phyloP scores from a whole-genome alignment of 2,329 filamentous ascomycete species.

The Calonectria hongkongensis region DNA sequence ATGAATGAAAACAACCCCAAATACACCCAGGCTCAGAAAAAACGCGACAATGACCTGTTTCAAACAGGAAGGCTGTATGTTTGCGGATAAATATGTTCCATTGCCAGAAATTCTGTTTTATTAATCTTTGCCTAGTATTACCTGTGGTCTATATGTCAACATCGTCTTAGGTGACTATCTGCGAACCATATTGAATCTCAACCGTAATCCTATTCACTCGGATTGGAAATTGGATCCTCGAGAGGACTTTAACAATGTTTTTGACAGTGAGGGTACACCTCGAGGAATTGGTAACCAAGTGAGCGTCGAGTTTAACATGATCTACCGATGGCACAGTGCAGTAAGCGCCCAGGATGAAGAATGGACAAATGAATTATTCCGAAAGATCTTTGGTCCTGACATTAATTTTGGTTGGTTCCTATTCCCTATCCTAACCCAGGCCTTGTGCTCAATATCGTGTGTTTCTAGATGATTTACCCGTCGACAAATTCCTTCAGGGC shows the following conservation, averaged over 20 bases:
- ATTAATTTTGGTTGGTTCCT: not conserved
- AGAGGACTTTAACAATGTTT: constrained; percentile 10
- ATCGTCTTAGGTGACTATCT: constrained; percentile 9
- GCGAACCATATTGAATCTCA: constrained; percentile 11
- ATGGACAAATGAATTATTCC: constrained; percentile 8
- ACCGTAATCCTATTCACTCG: not conserved
- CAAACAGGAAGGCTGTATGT: constrained; percentile 20
- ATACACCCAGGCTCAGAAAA: not conserved
- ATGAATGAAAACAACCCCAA: not conserved
- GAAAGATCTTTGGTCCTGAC: not conserved
- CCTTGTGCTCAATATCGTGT: not conserved
- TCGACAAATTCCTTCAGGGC: constrained; percentile 1
- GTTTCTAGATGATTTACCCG: not conserved
- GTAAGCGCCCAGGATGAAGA: constrained; percentile 3
- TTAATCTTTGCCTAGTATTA: not conserved
- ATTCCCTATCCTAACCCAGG: not conserved
- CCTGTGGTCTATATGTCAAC: constrained; percentile 11
- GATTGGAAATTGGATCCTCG: constrained; percentile 5
- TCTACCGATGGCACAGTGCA: constrained; percentile 7
- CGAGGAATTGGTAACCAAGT: constrained; percentile 11
- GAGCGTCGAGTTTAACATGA: constrained; percentile 17
- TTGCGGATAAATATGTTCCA: too few relatives aligned
- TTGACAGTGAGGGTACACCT: constrained; percentile 5
- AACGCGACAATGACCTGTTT: constrained; percentile 7
- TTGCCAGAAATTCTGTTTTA: too few relatives aligned